phyloP scores from a whole-genome alignment of 2,329 filamentous ascomycete genomes.

The Apiospora pterosperma region DNA sequence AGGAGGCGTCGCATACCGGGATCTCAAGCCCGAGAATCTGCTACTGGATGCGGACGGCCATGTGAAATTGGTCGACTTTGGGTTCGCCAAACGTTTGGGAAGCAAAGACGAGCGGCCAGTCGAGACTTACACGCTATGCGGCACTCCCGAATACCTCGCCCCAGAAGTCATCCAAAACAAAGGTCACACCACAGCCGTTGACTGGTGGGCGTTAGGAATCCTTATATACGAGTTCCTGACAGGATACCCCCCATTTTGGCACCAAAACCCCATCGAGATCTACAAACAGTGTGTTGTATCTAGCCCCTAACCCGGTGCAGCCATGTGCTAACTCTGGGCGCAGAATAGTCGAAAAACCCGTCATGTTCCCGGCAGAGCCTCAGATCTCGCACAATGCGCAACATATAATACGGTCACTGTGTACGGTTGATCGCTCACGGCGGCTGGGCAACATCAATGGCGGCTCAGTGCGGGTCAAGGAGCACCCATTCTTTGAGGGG shows the following conservation, averaged over 20 bases:
- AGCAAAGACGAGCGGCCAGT: constrained; percentile 44
- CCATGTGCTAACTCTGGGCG: neutral
- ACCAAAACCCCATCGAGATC: constrained; percentile 82
- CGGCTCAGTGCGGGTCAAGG: constrained; percentile 68
- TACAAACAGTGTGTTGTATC: constrained; percentile 64
- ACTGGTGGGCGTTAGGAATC: constrained; percentile 87
- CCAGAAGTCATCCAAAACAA: constrained; percentile 84
- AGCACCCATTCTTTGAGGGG: constrained; percentile 70
- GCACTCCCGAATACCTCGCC: constrained; percentile 79
- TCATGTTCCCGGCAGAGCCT: constrained; percentile 68
- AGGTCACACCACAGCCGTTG: constrained; percentile 71
- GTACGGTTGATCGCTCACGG: constrained; percentile 74
- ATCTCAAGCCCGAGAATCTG: constrained; percentile 81
- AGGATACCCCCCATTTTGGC: constrained; percentile 83
- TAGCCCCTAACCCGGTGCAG: neutral
- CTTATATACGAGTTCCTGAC: constrained; percentile 82
- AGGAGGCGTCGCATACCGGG: constrained; percentile 74
- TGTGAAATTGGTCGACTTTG: constrained; percentile 81
- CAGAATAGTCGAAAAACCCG: constrained; percentile 75
- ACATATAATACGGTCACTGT: constrained; percentile 72
- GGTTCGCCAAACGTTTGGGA: constrained; percentile 77
- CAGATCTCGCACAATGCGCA: constrained; percentile 64
- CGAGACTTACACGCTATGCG: constrained; percentile 81
- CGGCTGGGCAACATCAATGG: constrained; percentile 76
- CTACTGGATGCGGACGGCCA: constrained; percentile 74